Conservation (phyloP, 176 grass and related monocot species). For the Eleusine indica region DNA sequence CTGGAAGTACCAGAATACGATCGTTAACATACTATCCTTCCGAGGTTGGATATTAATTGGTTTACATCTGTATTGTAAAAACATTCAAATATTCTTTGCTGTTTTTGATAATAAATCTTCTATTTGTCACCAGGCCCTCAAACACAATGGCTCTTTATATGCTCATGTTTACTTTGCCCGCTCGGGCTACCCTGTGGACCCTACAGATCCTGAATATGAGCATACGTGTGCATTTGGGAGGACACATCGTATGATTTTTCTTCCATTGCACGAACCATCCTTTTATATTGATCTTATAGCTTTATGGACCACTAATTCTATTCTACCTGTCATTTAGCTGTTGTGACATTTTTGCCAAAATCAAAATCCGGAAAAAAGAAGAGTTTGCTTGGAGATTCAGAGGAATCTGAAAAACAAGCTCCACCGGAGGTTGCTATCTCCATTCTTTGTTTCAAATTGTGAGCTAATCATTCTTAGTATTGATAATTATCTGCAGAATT, state of each 20-base stretch:
- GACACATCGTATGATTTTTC: slow-evolving; percentile 69
- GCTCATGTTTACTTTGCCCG: slow-evolving; percentile 98
- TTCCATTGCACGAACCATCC: not conserved
- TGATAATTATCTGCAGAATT: slow-evolving; percentile 34
- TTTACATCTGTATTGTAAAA: slow-evolving; percentile 4
- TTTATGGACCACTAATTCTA: slow-evolving; percentile 7
- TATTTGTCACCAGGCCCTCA: slow-evolving; percentile 62
- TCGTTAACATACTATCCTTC: slow-evolving; percentile 85
- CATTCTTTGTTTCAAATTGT: slow-evolving; percentile 5
- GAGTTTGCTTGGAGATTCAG: slow-evolving; percentile 82
- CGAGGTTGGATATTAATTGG: slow-evolving; percentile 57
- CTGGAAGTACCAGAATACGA: slow-evolving; percentile 64
- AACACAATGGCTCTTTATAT: slow-evolving; percentile 91
- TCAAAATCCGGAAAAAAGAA: slow-evolving; percentile 93
- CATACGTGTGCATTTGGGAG: slow-evolving; percentile 77
- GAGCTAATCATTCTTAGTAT: slow-evolving; percentile 10
- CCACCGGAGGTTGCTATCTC: slow-evolving; percentile 48
- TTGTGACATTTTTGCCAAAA: slow-evolving; percentile 82
- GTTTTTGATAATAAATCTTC: slow-evolving; percentile 7
- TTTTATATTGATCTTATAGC: slow-evolving; percentile 20
- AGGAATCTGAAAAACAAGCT: slow-evolving; percentile 47
- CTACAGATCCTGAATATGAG: slow-evolving; percentile 93
- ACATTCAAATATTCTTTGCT: not conserved
- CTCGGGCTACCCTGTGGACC: slow-evolving; percentile 92
- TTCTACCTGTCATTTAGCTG: slow-evolving; percentile 61